These are phyloP conservation scores for Picea engelmannii DNA, from an alignment of 83 land plant genomes.

Conservation along the genomic window DNA sequence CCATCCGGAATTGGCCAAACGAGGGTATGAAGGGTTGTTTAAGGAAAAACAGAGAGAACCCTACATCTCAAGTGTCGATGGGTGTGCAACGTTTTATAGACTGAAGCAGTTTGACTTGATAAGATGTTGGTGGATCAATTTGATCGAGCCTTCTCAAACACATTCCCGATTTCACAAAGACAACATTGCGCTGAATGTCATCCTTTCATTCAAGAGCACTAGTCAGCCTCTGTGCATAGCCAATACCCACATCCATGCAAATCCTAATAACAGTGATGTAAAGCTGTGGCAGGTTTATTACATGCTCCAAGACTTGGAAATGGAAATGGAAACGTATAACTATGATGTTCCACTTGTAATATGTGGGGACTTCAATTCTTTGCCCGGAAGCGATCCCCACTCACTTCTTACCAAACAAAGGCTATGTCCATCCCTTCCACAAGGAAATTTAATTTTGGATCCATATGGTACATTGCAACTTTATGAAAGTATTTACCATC, in stretches of 20 bases:
- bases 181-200: not conserved
- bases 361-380: not conserved
- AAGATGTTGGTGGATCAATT: not conserved
- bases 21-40: not conserved
- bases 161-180: not conserved
- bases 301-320: not conserved
- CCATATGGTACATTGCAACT: too few relatives aligned
- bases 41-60: not conserved
- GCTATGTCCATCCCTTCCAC: not conserved
- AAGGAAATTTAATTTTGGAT: not conserved
- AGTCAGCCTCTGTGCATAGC: not conserved
- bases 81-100: not conserved
- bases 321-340: too few relatives aligned
- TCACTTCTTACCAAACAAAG: not conserved
- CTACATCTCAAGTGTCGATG: not conserved
- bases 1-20: not conserved
- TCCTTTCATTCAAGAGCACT: not conserved
- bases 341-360: not conserved
- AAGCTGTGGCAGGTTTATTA: not conserved
- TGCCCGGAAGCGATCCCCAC: not conserved
- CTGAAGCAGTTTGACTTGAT: not conserved
- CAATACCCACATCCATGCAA: too few relatives aligned
- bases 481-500: too few relatives aligned
- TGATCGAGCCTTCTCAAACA: too few relatives aligned
- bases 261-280: too few relatives aligned